phyloP scores from a whole-genome alignment of 441 rosid genomes.

The Adansonia rubrostipa region DNA sequence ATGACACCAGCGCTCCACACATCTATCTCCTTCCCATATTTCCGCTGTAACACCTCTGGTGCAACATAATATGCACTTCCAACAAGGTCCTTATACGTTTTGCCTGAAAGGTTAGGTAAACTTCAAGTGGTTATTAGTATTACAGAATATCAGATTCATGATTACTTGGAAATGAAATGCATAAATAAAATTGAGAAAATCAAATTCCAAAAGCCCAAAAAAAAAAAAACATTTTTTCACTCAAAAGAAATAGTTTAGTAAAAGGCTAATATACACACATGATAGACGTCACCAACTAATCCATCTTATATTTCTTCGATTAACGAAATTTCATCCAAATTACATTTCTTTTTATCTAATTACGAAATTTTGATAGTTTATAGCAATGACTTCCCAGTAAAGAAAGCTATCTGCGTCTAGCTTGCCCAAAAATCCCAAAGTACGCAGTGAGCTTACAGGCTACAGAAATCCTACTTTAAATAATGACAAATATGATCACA shows the following conservation, averaged over 20 bases:
- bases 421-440: slow-evolving; percentile 1
- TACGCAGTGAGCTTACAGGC: neutral
- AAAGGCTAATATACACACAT: slow-evolving; percentile 1
- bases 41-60: slow-evolving; percentile 57
- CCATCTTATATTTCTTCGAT: neutral
- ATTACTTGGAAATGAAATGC: neutral
- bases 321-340: neutral
- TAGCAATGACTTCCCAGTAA: neutral
- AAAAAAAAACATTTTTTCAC: neutral
- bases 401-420: neutral
- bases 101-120: slow-evolving; percentile 42
- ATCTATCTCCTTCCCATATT: slow-evolving; percentile 67
- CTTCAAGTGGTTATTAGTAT: neutral
- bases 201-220: neutral
- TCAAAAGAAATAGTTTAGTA: neutral
- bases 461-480: neutral
- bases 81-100: slow-evolving; percentile 46
- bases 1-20: slow-evolving; percentile 77
- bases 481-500: neutral
- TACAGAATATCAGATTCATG: neutral
- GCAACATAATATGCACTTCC: slow-evolving; percentile 74
- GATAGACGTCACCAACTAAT: neutral
- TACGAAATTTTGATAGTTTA: neutral
- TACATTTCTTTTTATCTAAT: neutral
- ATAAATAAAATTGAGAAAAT: neutral